These are phyloP conservation scores for Eucalyptus erythrocorys DNA, from an alignment of 345 rosid genomes.

Conservation along the genomic window DNA sequence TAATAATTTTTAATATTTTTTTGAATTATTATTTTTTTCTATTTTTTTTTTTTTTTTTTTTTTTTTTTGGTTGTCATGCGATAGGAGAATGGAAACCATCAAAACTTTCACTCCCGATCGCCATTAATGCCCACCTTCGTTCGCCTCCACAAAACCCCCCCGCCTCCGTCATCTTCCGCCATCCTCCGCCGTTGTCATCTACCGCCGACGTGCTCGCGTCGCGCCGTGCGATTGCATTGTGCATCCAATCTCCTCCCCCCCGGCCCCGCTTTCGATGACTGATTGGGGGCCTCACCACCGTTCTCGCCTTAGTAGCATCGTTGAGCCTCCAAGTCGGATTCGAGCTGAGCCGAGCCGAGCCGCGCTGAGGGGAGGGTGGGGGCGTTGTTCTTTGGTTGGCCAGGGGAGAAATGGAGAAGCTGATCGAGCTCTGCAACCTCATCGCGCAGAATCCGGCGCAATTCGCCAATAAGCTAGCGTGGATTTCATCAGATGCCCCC, in stretches of 20 bases:
- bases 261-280: background rate
- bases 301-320: background rate
- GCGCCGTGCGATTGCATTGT: background rate
- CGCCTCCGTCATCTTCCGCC: background rate
- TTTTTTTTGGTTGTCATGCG: background rate
- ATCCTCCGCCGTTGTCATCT: background rate
- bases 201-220: background rate
- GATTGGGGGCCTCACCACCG: background rate
- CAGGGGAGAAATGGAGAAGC: constrained; percentile 39
- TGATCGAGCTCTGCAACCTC: constrained; percentile 79
- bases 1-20: no score
- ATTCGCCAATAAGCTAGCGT: constrained; percentile 65
- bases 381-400: background rate
- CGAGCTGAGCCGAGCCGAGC: no score
- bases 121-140: background rate
- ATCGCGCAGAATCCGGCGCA: constrained; percentile 61
- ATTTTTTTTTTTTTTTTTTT: no score
- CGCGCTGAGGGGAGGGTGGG: no score
- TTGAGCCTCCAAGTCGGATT: background rate
- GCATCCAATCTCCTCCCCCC: background rate
- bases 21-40: no score
- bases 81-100: background rate
- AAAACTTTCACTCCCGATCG: background rate
- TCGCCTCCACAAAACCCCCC: no score
- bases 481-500: constrained; percentile 91